Evolutionary conservation across 768 basidiomycete genomes (phyloP).

Genomic region (Tylopilus balloui): DNA sequence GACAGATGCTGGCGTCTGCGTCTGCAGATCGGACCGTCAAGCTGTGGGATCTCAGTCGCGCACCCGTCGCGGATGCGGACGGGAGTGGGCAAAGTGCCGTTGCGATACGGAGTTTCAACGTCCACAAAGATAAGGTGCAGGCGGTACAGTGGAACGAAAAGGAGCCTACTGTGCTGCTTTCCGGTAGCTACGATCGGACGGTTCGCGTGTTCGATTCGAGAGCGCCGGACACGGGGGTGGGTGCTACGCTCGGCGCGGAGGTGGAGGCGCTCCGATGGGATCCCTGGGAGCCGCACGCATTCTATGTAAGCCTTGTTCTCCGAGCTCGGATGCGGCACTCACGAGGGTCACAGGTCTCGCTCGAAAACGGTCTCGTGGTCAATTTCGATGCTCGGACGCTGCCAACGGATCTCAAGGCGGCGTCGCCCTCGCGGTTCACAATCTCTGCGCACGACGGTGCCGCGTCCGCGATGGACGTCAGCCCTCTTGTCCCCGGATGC

Average conservation of each 20-base stretch:
- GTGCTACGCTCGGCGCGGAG: constrained; percentile 83
- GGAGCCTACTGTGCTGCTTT: constrained; percentile 85
- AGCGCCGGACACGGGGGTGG: constrained; percentile 75
- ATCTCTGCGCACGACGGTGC: constrained; percentile 92
- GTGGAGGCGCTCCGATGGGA: constrained; percentile 96
- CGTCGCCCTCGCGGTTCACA: constrained; percentile 77
- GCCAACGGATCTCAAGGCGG: constrained; percentile 58
- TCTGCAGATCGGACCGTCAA: constrained; percentile 96
- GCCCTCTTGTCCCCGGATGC: constrained; percentile 85
- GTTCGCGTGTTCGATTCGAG: constrained; percentile 93
- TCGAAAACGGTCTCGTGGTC: constrained; percentile 92
- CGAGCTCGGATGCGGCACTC: not conserved
- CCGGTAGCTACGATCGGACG: constrained; percentile 91
- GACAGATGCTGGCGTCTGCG: constrained; percentile 88
- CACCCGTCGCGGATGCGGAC: constrained; percentile 48
- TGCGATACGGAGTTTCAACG: constrained; percentile 80
- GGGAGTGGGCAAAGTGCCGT: constrained; percentile 35
- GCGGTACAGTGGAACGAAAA: constrained; percentile 92
- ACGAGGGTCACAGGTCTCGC: constrained; percentile 61
- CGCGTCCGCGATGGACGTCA: constrained; percentile 84
- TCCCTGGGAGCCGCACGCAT: constrained; percentile 83
- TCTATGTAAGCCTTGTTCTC: constrained; percentile 60
- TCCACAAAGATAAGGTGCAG: constrained; percentile 93
- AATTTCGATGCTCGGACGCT: constrained; percentile 88
- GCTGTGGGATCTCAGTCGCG: constrained; percentile 88